A percentile compares a stretch with the other conserved stretches of the same genome.
Conservation (phyloP, 495 filamentous ascomycete genomes). For the Melanomma pulvis-pyrius region DNA sequence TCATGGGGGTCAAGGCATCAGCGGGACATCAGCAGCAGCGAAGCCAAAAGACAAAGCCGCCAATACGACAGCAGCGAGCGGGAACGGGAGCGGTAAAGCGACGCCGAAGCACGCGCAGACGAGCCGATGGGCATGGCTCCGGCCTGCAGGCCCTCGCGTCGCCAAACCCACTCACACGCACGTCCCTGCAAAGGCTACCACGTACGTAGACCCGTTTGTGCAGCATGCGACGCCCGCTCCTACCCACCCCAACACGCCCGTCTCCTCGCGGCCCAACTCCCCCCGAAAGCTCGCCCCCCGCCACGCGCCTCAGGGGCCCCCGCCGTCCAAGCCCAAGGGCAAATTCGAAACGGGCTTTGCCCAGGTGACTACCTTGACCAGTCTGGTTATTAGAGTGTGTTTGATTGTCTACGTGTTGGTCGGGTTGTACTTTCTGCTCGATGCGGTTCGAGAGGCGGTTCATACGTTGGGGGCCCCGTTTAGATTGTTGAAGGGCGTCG, state of each 20-base stretch:
- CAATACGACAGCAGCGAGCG: not conserved
- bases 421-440: constrained; percentile 31
- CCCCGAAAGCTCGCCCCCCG: constrained; percentile 15
- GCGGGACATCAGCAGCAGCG: not conserved
- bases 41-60: not conserved
- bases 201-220: constrained; percentile 31
- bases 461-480: constrained; percentile 24
- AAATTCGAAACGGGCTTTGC: constrained; percentile 20
- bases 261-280: constrained; percentile 5
- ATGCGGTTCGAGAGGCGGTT: constrained; percentile 30
- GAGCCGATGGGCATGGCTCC: constrained; percentile 29
- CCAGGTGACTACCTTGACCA: constrained; percentile 2
- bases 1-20: not conserved
- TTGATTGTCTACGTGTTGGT: constrained; percentile 31
- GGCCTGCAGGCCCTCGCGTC: constrained; percentile 8
- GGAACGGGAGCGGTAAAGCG: too few species aligned
- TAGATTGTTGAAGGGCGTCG: constrained; percentile 6
- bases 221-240: constrained; percentile 8
- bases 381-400: constrained; percentile 28
- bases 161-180: constrained; percentile 1
- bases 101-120: not conserved
- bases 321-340: not conserved
- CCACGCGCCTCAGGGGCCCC: not conserved
- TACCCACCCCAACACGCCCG: constrained; percentile 12
- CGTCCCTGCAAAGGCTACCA: not conserved